Evolutionary conservation across 306 rosid species (phyloP).

Genomic region (Sophora flavescens): DNA sequence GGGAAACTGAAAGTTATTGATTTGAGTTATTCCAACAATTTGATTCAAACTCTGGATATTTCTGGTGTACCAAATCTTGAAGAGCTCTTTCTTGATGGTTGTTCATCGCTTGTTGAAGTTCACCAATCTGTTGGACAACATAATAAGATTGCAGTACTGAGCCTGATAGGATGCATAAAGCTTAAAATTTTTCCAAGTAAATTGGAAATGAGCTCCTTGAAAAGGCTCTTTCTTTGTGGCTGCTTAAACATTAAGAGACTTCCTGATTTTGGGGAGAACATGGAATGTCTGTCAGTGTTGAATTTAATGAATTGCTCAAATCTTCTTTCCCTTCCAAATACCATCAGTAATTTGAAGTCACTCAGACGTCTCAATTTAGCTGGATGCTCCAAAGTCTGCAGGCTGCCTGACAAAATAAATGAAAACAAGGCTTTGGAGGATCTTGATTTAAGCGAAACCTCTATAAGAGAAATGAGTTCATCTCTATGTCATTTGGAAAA

Average conservation of each 20-base stretch:
- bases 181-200: neutral
- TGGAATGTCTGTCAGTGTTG: neutral
- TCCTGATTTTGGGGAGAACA: conserved; percentile 39
- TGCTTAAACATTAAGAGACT: conserved; percentile 23
- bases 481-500: conserved; percentile 20
- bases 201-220: conserved; percentile 41
- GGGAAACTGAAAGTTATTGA: conserved; percentile 38
- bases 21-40: conserved; percentile 29
- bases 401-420: conserved; percentile 11
- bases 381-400: conserved; percentile 24
- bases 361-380: conserved; percentile 29
- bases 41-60: conserved; percentile 30
- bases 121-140: conserved; percentile 29
- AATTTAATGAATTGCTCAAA: conserved; percentile 31
- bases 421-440: conserved; percentile 38
- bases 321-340: conserved; percentile 30
- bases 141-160: conserved; percentile 21
- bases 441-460: conserved; percentile 28
- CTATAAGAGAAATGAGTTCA: conserved; percentile 18
- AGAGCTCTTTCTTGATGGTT: conserved; percentile 36
- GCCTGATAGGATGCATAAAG: conserved; percentile 31
- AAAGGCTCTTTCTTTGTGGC: conserved; percentile 19
- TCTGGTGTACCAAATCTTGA: conserved; percentile 31
- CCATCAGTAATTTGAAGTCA: conserved; percentile 24
- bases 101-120: conserved; percentile 26